Conservation (phyloP, 176 grass and related monocot species). For the Stipa capillata region DNA sequence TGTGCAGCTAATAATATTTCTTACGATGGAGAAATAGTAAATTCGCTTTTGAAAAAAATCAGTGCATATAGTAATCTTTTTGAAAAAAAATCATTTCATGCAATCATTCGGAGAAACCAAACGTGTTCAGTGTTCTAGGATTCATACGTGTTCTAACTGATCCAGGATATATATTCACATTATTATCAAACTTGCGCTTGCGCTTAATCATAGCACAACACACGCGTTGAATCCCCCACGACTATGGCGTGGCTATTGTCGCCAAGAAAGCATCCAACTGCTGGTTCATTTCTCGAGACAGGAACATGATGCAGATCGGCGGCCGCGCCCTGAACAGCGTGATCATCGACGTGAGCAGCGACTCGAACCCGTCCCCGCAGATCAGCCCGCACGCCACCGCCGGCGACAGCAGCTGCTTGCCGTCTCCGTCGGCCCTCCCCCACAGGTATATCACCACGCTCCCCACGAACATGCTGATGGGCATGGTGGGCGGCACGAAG, state of each 20-base stretch:
- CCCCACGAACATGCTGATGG: conserved; percentile 42
- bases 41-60: too few relatives aligned
- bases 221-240: background rate
- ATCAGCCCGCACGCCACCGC: conserved; percentile 47
- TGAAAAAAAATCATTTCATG: too few relatives aligned
- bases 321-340: conserved; percentile 5
- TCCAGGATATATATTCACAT: background rate
- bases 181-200: background rate
- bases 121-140: too few relatives aligned
- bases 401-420: conserved; percentile 15
- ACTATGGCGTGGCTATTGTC: background rate
- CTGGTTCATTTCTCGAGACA: conserved; percentile 29
- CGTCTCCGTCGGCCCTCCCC: conserved; percentile 16
- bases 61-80: too few relatives aligned
- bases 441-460: conserved; percentile 39
- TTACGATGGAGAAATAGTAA: too few relatives aligned
- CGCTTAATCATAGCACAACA: background rate
- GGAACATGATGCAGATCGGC: conserved; percentile 60
- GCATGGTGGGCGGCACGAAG: conserved; percentile 36
- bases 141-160: background rate
- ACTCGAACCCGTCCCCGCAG: conserved; percentile 46
- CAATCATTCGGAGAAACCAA: too few relatives aligned
- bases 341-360: conserved; percentile 35
- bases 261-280: conserved; percentile 36
- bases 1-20: too few relatives aligned